phyloP scores from a whole-genome alignment of 2,329 filamentous ascomycete genomes.

The Cytospora piceae region DNA sequence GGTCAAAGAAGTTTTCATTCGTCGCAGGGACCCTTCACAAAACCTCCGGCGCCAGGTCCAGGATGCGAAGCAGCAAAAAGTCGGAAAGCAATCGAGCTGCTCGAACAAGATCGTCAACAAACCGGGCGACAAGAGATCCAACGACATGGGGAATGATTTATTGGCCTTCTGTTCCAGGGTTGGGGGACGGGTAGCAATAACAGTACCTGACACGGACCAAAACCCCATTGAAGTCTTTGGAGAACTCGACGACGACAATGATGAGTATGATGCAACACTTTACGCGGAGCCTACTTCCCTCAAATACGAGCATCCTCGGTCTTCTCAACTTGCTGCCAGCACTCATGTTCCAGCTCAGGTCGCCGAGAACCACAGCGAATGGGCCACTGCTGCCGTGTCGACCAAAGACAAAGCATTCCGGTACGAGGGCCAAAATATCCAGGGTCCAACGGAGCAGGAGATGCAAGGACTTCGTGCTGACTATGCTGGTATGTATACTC shows the following conservation, averaged over 20 bases:
- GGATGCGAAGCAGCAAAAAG: neutral
- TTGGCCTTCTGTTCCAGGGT: no score
- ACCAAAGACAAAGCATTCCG: neutral
- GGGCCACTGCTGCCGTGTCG: no score
- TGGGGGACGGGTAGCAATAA: no score
- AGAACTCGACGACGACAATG: no score
- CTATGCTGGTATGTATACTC: neutral
- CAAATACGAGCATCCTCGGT: neutral
- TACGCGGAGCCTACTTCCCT: neutral
- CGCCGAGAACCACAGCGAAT: neutral
- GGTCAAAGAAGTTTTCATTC: conserved; percentile 19
- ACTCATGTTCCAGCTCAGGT: neutral
- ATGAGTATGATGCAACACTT: neutral
- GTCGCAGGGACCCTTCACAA: conserved; percentile 12
- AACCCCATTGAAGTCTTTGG: no score
- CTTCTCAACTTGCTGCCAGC: neutral
- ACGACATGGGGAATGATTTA: neutral
- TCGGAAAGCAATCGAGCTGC: neutral
- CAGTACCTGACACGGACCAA: no score
- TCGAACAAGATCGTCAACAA: neutral
- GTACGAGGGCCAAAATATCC: neutral
- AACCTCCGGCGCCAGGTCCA: neutral
- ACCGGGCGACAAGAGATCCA: neutral
- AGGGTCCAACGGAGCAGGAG: neutral
- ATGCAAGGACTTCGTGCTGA: neutral